phyloP scores from a whole-genome alignment of 768 basidiomycete genomes.

The Rhodocollybia butyracea region DNA sequence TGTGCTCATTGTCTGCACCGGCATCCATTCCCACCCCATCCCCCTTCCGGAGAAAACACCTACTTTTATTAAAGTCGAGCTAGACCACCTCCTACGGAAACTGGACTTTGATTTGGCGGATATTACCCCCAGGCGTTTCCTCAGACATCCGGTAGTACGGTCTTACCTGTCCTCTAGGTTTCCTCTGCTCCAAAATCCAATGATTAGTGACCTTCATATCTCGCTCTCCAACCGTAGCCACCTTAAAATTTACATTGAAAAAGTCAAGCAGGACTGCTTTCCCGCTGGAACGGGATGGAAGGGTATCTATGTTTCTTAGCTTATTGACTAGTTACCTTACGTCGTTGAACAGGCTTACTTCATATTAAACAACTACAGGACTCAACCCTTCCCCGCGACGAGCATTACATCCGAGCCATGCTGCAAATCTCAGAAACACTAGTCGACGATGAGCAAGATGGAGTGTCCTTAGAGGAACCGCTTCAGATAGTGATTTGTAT shows the following conservation, averaged over 20 bases:
- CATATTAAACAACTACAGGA: constrained; percentile 13
- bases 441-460: background rate
- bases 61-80: background rate
- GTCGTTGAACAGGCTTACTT: constrained; percentile 10
- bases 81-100: constrained; percentile 10
- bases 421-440: background rate
- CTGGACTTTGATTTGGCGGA: constrained; percentile 18
- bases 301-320: constrained; percentile 9
- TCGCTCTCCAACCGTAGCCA: constrained; percentile 22
- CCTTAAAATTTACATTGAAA: constrained; percentile 17
- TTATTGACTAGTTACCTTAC: background rate
- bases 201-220: constrained; percentile 21
- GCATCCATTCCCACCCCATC: constrained; percentile 11
- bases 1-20: constrained; percentile 4
- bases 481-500: constrained; percentile 18
- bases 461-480: background rate
- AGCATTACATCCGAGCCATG: constrained; percentile 11
- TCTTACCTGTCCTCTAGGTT: constrained; percentile 11
- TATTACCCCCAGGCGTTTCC: constrained; percentile 19
- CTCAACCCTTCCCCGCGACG: background rate
- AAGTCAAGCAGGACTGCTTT: constrained; percentile 9
- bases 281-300: constrained; percentile 21
- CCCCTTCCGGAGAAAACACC: constrained; percentile 16
- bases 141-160: constrained; percentile 17
- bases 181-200: constrained; percentile 12